Evolutionary conservation across 129 eudicot genomes (phyloP).

Genomic region (Pseudognaphalium luteoalbum): DNA sequence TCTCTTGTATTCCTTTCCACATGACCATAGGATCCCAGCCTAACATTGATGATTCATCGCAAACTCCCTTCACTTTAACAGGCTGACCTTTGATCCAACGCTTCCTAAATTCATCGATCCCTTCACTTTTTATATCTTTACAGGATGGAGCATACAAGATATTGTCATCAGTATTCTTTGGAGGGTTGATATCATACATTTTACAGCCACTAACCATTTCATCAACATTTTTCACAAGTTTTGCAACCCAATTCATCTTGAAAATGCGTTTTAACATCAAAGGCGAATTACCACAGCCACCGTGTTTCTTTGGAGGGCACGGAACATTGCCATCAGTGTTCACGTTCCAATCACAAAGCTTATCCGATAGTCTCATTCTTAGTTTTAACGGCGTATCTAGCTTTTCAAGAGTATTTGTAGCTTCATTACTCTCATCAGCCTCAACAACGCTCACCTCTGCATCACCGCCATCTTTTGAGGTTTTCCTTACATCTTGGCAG

Average conservation of each 20-base stretch:
- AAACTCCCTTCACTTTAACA: conserved; percentile 67
- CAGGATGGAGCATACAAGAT: conserved; percentile 59
- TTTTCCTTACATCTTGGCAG: conserved; percentile 83
- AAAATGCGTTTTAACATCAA: conserved; percentile 74
- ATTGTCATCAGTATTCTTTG: conserved; percentile 47
- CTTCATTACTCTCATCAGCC: conserved; percentile 29
- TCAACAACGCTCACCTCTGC: conserved; percentile 28
- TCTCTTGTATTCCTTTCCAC: conserved; percentile 83
- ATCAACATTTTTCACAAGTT: conserved; percentile 82
- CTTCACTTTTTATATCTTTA: conserved; percentile 61
- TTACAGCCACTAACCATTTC: conserved; percentile 96
- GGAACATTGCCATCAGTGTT: conserved; percentile 70
- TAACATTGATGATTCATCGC: conserved; percentile 65
- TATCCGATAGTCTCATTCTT: conserved; percentile 40
- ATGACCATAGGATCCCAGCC: conserved; percentile 91
- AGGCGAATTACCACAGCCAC: conserved; percentile 79
- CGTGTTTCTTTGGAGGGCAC: conserved; percentile 73
- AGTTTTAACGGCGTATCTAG: conserved; percentile 35
- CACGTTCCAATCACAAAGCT: conserved; percentile 63
- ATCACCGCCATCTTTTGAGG: conserved; percentile 44
- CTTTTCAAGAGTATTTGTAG: conserved; percentile 24
- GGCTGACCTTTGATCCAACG: conserved; percentile 86
- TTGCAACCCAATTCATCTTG: conserved; percentile 99
- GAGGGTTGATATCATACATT: conserved; percentile 37
- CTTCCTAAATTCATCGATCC: conserved; percentile 70